Percentiles rank a stretch among this genome's conserved stretches.
These are phyloP conservation scores for Stevia rebaudiana DNA, from an alignment of 140 eudicot species.

Conservation along the genomic window DNA sequence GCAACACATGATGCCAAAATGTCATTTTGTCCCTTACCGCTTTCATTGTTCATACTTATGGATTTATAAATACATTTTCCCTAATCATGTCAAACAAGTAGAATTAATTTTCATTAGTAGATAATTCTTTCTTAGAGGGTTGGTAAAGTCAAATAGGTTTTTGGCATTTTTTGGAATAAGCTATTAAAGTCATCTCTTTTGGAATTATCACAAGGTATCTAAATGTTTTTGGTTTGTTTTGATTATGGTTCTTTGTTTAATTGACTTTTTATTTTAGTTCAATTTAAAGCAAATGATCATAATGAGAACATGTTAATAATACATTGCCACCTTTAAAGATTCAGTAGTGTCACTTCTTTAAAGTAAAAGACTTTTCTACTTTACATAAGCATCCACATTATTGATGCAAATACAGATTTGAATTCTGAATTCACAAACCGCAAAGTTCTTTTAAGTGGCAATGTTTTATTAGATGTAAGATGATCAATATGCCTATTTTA, in stretches of 20 bases:
- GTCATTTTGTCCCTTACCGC: slow-evolving; percentile 19
- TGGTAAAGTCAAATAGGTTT: neutral
- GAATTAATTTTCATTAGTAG: neutral
- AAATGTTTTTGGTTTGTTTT: neutral
- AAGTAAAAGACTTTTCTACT: slow-evolving; percentile 13
- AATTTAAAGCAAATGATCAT: slow-evolving; percentile 10
- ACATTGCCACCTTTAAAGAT: slow-evolving; percentile 20
- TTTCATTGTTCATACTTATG: slow-evolving; percentile 7
- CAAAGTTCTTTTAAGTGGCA: neutral
- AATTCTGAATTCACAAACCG: neutral
- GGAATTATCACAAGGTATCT: slow-evolving; percentile 10
- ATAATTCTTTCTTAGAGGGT: neutral
- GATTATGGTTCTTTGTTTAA: neutral
- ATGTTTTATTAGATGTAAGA: neutral
- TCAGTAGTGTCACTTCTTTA: neutral
- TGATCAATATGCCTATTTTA: no score
- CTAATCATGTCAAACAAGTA: neutral
- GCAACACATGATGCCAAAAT: slow-evolving; percentile 35
- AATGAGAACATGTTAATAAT: slow-evolving; percentile 22
- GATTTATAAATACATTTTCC: neutral
- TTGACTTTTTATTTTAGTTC: neutral
- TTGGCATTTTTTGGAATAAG: neutral
- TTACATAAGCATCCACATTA: slow-evolving; percentile 2
- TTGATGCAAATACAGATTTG: neutral
- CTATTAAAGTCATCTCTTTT: neutral